Conservation (phyloP, 73 alveolate genomes). For the Paramecium sonneborni region DNA sequence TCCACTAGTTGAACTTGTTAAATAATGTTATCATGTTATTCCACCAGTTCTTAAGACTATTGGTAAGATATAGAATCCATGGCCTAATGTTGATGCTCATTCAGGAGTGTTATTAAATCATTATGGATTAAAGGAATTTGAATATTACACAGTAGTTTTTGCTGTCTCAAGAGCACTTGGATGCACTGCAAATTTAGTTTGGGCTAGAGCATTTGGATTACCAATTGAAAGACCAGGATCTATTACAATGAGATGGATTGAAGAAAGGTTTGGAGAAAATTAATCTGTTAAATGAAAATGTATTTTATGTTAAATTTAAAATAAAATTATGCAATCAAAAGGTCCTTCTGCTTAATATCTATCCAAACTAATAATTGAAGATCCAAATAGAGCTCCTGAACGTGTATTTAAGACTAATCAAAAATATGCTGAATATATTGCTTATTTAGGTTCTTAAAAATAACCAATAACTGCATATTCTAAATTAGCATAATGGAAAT, state of each 20-base stretch:
- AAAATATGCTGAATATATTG: conserved; percentile 34
- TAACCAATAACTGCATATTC: background rate
- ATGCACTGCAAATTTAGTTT: conserved; percentile 82
- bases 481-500: conserved; percentile 41
- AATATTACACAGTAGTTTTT: conserved; percentile 85
- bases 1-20: conserved; percentile 78
- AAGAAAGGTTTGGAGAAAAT: conserved; percentile 48
- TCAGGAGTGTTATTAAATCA: conserved; percentile 89
- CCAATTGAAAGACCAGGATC: conserved; percentile 91
- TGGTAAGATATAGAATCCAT: conserved; percentile 88
- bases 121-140: conserved; percentile 79
- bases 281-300: conserved; percentile 20
- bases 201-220: conserved; percentile 90
- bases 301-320: background rate
- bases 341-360: conserved; percentile 39
- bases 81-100: conserved; percentile 95
- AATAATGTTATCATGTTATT: conserved; percentile 78
- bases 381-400: background rate
- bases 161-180: conserved; percentile 96
- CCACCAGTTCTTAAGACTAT: conserved; percentile 77
- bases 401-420: conserved; percentile 1
- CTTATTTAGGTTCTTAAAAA: background rate
- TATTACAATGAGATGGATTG: conserved; percentile 36
- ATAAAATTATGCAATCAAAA: background rate
- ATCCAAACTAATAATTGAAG: background rate